Conservation (phyloP, 257 asterid genomes). For the Paraleonurus japonicus region DNA sequence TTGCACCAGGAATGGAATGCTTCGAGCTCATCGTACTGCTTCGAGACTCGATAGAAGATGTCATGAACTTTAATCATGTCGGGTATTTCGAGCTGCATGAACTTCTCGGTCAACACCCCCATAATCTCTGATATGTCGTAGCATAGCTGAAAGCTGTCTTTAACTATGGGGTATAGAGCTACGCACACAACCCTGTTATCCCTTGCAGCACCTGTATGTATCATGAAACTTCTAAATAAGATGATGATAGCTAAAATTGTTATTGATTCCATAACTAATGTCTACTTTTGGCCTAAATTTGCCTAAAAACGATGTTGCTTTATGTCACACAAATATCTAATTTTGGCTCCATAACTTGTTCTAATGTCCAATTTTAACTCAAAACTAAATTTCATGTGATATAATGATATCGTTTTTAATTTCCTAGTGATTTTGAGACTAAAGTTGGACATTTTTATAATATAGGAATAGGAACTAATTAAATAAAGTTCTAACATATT, state of each 20-base stretch:
- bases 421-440: too few relatives aligned
- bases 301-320: too few relatives aligned
- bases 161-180: conserved; percentile 70
- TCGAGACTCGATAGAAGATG: conserved; percentile 64
- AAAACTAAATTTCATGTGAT: too few relatives aligned
- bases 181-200: conserved; percentile 64
- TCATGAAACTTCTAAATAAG: neutral
- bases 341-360: too few relatives aligned
- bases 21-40: conserved; percentile 86
- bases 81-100: conserved; percentile 73
- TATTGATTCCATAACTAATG: too few relatives aligned
- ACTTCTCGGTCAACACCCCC: conserved; percentile 65
- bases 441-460: too few relatives aligned
- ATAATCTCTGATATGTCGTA: conserved; percentile 69
- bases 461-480: too few relatives aligned
- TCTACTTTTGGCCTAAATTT: too few relatives aligned
- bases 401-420: too few relatives aligned
- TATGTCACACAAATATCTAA: too few relatives aligned
- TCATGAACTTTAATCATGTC: conserved; percentile 67
- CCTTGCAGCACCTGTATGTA: conserved; percentile 61
- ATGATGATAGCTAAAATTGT: neutral
- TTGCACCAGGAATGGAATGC: conserved; percentile 71
- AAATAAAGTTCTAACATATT: too few relatives aligned
- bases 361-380: too few relatives aligned
- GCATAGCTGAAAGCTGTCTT: conserved; percentile 74